Evolutionary conservation across 2,329 filamentous ascomycete species (phyloP), one percentile per base, ranked within the genome.

Genomic region (Colletotrichum sp.): DNA sequence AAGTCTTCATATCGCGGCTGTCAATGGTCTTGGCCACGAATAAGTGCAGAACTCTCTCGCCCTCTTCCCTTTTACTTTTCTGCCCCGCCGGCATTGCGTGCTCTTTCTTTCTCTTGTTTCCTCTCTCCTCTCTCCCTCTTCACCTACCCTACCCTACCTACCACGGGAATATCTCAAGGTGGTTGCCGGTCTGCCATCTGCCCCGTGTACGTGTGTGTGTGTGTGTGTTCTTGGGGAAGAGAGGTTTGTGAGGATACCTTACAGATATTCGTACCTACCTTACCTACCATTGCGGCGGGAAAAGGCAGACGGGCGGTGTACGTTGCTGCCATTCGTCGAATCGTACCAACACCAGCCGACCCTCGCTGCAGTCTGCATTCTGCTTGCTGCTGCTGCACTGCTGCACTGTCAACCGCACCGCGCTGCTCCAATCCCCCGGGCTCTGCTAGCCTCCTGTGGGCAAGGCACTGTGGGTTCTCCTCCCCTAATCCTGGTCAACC

Each of bases 401-500:
- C 39, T 44, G 39, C 39, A 59, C 55, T 15, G 26, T 21, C 28
- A 68, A 49, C 65, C 24, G 52, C 32, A 34, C 15, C 59, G 30
- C 24, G 66, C 52, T 59, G 68, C 55, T 32, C 68, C 78, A 78
- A 80, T 75, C 79, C 79, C 78, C 78, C 68, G 62, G 72, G 72
- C 72, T 75, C 69, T 36, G 21, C 36, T 66, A 66, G 72, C 63
- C 60, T 71, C 39, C 57, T 71, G 74, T 75, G 74, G 70, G 57
- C 66, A 68, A 24, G 66, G 39, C 39, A 49, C 39, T 76, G 66
- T 72, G 59, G 68, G 65, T 49, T 49, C 39, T 77, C 62, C 55
- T 72, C 64, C 68, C 68, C 64, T 69, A 73, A 80, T 80, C 80
- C 79, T 81, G 80, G 80, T 80, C 77, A 78, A 76, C 79, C 82